Evolutionary conservation across 2,329 filamentous ascomycete genomes (phyloP).

Genomic region (Apiospora aurea): DNA sequence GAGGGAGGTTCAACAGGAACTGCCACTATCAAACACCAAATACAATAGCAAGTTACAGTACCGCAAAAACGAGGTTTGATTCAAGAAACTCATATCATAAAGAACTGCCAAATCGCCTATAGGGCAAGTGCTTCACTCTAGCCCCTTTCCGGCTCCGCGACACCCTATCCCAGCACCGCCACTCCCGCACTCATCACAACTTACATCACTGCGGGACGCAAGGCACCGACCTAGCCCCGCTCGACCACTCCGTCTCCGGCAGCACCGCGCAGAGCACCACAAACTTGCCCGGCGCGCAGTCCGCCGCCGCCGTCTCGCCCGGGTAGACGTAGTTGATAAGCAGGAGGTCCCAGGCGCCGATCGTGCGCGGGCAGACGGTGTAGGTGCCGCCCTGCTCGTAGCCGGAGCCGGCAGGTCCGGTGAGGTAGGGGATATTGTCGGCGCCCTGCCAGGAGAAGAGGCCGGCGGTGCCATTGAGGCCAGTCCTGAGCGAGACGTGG

Average conservation of each 20-base stretch:
- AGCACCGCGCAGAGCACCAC: not conserved
- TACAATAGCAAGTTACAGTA: too few species aligned
- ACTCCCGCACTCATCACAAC: not conserved
- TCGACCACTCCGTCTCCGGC: constrained; percentile 3
- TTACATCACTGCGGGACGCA: not conserved
- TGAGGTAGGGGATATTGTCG: not conserved
- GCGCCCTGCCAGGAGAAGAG: not conserved
- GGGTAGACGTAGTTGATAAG: constrained; percentile 6
- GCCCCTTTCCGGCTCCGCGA: not conserved
- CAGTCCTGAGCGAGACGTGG: not conserved
- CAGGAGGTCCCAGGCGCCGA: not conserved
- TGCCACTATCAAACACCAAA: too few species aligned
- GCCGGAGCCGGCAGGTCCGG: not conserved
- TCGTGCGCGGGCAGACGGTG: not conserved
- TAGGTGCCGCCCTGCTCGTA: not conserved
- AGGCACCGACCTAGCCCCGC: not conserved
- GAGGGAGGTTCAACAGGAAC: too few species aligned
- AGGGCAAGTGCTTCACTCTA: too few species aligned
- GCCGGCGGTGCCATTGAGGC: not conserved
- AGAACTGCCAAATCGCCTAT: too few species aligned
- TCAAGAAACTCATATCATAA: too few species aligned
- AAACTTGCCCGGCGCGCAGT: not conserved
- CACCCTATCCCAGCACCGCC: not conserved
- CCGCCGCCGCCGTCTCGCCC: not conserved
- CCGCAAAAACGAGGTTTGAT: too few species aligned